phyloP scores from a whole-genome alignment of 352 stramenopile species.

The Globisporangium barbulae region DNA sequence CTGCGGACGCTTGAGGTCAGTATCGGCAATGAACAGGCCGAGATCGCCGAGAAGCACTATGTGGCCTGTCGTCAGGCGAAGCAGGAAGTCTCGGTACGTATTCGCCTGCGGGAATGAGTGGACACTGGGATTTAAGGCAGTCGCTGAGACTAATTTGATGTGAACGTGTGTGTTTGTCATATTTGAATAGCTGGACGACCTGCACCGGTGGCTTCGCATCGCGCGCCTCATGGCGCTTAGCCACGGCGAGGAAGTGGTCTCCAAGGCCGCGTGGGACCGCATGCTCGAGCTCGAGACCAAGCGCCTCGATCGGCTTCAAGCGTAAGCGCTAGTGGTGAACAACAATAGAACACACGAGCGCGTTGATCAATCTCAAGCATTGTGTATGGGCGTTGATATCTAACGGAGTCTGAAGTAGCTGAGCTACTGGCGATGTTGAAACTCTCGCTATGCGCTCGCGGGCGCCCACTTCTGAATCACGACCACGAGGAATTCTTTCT shows the following conservation, averaged over 20 bases:
- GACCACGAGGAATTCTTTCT: constrained; percentile 92
- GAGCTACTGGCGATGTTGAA: neutral
- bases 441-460: constrained; percentile 21
- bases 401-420: neutral
- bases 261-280: constrained; percentile 44
- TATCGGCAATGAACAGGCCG: constrained; percentile 71
- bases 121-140: neutral
- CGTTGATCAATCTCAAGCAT: neutral
- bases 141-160: neutral
- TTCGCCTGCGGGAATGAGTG: neutral
- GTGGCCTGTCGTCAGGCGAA: constrained; percentile 65
- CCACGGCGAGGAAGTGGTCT: constrained; percentile 47
- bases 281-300: constrained; percentile 57
- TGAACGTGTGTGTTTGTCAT: constrained; percentile 1
- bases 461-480: constrained; percentile 93
- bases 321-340: neutral
- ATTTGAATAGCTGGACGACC: constrained; percentile 56
- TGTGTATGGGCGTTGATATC: neutral
- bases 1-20: constrained; percentile 48
- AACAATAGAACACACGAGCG: neutral
- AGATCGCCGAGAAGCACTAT: constrained; percentile 78
- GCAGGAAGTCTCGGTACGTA: constrained; percentile 65
- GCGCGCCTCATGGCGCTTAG: constrained; percentile 70
- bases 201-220: constrained; percentile 75
- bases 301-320: constrained; percentile 28